Percentiles rank a stretch among this genome's conserved stretches.
Evolutionary conservation across 805 yeast genomes (phyloP).

Genomic region (Candida hispaniensis): DNA sequence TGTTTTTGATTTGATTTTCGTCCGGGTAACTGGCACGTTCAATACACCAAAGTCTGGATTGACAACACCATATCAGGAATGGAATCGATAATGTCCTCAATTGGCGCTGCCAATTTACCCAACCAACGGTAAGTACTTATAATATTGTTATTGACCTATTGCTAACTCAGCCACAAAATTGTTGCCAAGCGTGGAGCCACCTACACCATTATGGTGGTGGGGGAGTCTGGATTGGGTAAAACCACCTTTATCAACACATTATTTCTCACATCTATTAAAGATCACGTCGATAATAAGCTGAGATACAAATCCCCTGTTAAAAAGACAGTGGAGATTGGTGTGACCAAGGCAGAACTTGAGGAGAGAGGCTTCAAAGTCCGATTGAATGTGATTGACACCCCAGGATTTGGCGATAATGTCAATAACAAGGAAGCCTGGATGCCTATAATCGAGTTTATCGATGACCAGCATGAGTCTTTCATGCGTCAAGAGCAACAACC

Average conservation of each 20-base stretch:
- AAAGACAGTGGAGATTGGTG: slow-evolving; percentile 32
- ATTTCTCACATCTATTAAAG: slow-evolving; percentile 43
- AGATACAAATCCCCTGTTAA: slow-evolving; percentile 33
- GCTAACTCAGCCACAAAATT: slow-evolving; percentile 28
- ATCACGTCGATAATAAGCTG: slow-evolving; percentile 32
- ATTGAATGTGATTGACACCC: slow-evolving; percentile 76
- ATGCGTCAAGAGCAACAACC: slow-evolving; percentile 76
- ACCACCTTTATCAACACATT: slow-evolving; percentile 73
- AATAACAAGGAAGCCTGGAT: slow-evolving; percentile 69
- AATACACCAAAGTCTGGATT: no score
- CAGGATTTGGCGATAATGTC: slow-evolving; percentile 88
- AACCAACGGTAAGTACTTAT: slow-evolving; percentile 23
- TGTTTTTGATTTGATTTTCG: no score
- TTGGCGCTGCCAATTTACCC: slow-evolving; percentile 26
- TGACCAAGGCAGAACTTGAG: slow-evolving; percentile 40
- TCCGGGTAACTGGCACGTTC: no score
- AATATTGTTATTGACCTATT: neutral
- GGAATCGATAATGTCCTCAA: no score
- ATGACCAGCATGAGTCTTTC: slow-evolving; percentile 59
- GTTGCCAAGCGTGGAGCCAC: slow-evolving; percentile 47
- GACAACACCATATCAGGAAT: no score
- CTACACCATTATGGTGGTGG: slow-evolving; percentile 75
- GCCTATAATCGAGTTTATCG: slow-evolving; percentile 61
- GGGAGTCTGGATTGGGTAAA: slow-evolving; percentile 70
- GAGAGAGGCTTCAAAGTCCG: slow-evolving; percentile 68